Evolutionary conservation across 345 rosid genomes (phyloP), one percentile per base, ranked within the genome.

Genomic region (Camelina neglecta): DNA sequence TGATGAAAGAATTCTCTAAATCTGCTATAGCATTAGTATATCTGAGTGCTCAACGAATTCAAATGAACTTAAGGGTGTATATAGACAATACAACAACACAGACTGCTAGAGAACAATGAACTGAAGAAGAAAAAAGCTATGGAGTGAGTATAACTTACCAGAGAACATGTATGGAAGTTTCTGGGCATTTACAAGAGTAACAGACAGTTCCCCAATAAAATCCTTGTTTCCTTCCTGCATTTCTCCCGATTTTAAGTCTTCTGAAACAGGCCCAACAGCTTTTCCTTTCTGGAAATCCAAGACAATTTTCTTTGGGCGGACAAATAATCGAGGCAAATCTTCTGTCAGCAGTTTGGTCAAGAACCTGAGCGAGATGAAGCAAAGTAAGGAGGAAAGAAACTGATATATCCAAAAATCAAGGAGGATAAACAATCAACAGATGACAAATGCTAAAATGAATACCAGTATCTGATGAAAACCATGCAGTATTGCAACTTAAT

Each of bases 281-380:
- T 84, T 88, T 67, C 96, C 99, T 74, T 90, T 90, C 56, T 90
- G 93, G 74, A 92, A 95, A 86, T 95, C 99, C 85, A 95, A 83
- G 71, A 95, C 97, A 76, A 95, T 95, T 88, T 92, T 95, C 85
- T 92, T 92, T 70, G 99, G 99, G 35, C 97, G 97, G 67, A 92
- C 98, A 85, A 95, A 95, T 74, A 92, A 72, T 67, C 81, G 85
- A 66, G 99, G 99, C 89, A 92, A 79, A 84, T 95, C 98, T 83
- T 81, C 97, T 20, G 98, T 95, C 48, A 92, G 90, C 81, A 92
- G 92, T 79, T 95, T 92, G 45, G 77, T 92, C 86, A 95, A 86
- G 84, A 95, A 92, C 97, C 98, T 95, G 75, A 69, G 63, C 66
- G 62, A 72, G 69, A 53, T 31, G 49, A 56, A 78, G 62, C 65